Evolutionary conservation across 306 rosid genomes (phyloP).

Genomic region (Alnus rubra): DNA sequence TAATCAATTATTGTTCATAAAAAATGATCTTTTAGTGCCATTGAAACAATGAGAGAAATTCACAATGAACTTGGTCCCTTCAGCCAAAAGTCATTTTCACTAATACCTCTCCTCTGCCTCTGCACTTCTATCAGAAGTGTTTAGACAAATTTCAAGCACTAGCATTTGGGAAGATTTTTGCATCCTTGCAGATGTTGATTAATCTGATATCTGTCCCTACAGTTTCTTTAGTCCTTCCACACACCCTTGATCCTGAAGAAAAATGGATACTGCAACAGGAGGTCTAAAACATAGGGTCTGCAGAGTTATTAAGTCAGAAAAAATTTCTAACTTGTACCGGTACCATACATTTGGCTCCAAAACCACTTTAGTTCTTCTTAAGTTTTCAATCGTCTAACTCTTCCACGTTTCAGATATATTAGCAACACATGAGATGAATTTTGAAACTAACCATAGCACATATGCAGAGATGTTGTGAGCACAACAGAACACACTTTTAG

Average conservation of each 20-base stretch:
- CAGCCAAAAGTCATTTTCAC: neutral
- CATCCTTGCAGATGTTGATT: slow-evolving; percentile 4
- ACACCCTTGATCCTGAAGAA: neutral
- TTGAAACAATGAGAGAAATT: neutral
- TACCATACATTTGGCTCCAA: neutral
- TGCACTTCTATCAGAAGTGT: neutral
- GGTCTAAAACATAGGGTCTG: neutral
- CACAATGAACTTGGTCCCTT: neutral
- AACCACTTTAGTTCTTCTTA: neutral
- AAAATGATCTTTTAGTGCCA: neutral
- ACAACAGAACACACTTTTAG: neutral
- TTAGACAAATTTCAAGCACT: neutral
- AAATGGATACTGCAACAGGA: neutral
- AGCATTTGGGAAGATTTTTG: neutral
- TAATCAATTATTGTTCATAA: neutral
- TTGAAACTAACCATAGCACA: neutral
- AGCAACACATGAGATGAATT: neutral
- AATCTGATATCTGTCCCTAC: slow-evolving; percentile 7
- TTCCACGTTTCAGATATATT: neutral
- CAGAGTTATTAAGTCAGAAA: neutral
- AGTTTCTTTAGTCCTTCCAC: neutral
- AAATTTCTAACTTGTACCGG: neutral
- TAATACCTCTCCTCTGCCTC: neutral
- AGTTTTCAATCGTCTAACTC: neutral
- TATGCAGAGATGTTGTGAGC: neutral